Evolutionary conservation across 176 grass and related monocot genomes (phyloP), one percentile per base, ranked within the genome.

Genomic region (Bonia amplexicaulis): DNA sequence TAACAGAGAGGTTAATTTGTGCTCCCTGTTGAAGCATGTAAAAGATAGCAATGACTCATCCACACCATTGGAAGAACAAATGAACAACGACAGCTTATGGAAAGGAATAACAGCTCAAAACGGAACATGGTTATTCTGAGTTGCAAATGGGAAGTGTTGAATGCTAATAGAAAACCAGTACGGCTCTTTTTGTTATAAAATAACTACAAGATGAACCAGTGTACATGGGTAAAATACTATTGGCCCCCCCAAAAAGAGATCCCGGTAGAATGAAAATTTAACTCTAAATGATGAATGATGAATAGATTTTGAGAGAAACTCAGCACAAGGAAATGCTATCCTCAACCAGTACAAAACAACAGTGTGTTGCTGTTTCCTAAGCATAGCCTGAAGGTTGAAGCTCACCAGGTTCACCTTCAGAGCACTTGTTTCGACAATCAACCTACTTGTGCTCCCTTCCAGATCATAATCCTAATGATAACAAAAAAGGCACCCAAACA

Each of bases 1-100:
- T 81, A 70, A 9, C 20, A 53, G 27, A 76, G 29, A 42, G 22
- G 42, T 48, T 65, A 65, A 64, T 39, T 61, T 64, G 40, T 71
- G 66, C 54, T 71, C 42, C 45, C 29, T 25, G 22, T 69, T 27
- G 16, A 84, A 84, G 60, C 66, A 91, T 62, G 22, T 12, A 87
- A 67, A 66, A 73, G 45, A 62, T 20, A 85, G 15, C 11, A 80
- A 51, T 61, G 31, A 76, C 17, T 41, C 3, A n/a, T 59, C 62
- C 53, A 68, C 55, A 42, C n/a, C 23, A 81, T 51, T 33, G 12
- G 51, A 86, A 46, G 46, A 71, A 49, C 78, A 68, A 53, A 68
- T 80, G 66, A 82, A 42, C 49, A 61, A 59, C 47, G 3, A 42
- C 26, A 83, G 25, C 35, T 5, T 6, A 55, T 16, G 12, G 35